These are phyloP conservation scores for Naganishia vaughanmartiniae DNA, from an alignment of 768 basidiomycete genomes.

Conservation along the genomic window DNA sequence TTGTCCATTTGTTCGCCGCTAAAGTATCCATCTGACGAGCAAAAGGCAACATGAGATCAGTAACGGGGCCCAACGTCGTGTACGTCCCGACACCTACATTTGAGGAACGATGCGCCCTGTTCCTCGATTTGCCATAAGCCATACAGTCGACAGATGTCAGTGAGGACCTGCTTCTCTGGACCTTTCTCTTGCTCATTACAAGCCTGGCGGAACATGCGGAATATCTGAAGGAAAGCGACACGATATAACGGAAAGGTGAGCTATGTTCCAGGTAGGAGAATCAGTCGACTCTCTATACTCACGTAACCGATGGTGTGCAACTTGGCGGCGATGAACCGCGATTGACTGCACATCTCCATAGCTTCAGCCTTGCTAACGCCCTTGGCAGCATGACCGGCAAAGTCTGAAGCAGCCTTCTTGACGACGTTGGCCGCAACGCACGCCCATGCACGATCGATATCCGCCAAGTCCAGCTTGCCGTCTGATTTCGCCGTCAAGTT, in stretches of 20 bases:
- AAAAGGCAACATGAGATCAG: neutral
- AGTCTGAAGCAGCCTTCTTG: constrained; percentile 53
- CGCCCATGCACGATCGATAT: constrained; percentile 53
- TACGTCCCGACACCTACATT: constrained; percentile 44
- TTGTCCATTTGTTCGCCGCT: constrained; percentile 46
- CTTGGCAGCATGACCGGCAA: constrained; percentile 44
- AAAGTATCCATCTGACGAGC: constrained; percentile 48
- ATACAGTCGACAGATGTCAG: constrained; percentile 52
- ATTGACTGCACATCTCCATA: constrained; percentile 54
- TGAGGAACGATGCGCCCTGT: constrained; percentile 54
- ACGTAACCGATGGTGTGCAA: constrained; percentile 50
- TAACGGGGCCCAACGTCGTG: neutral
- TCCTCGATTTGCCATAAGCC: constrained; percentile 55
- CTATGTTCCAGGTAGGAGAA: neutral
- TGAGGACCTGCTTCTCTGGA: constrained; percentile 49
- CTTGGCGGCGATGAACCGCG: constrained; percentile 55
- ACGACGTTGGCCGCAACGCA: constrained; percentile 54
- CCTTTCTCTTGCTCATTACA: constrained; percentile 48
- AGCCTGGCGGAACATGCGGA: constrained; percentile 51
- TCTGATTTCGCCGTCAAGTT: constrained; percentile 47
- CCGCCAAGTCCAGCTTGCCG: constrained; percentile 46
- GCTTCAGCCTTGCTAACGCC: constrained; percentile 54
- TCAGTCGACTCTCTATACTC: neutral
- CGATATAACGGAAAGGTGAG: neutral
- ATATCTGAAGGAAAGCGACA: constrained; percentile 48